These are phyloP conservation scores for Phalaenopsis equestris DNA, from an alignment of 106 monocot species.

Conservation along the genomic window DNA sequence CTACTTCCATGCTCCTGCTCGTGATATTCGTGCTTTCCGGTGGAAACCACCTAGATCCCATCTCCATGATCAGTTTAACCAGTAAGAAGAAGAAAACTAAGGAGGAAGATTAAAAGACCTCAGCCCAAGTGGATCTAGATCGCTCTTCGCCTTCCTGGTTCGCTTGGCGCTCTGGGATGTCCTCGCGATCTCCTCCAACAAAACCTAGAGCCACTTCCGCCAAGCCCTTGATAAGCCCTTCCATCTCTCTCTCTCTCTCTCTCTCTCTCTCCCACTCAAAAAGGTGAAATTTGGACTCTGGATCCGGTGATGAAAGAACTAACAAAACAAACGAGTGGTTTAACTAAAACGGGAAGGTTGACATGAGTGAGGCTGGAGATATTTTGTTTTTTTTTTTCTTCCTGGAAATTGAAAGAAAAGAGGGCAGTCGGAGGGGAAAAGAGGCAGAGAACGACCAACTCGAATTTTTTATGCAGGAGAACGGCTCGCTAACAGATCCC, in stretches of 20 bases:
- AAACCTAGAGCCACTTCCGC: slow-evolving; percentile 51
- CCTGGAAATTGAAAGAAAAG: too few species aligned
- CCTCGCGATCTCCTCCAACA: slow-evolving; percentile 25
- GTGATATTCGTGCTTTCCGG: slow-evolving; percentile 16
- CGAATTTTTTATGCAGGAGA: too few species aligned
- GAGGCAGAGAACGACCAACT: too few species aligned
- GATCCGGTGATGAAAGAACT: neutral
- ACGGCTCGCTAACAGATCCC: too few species aligned
- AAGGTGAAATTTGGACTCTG: neutral
- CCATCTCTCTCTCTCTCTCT: slow-evolving; percentile 29
- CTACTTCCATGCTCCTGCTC: slow-evolving; percentile 10
- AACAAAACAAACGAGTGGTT: neutral
- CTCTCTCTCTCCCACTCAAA: neutral
- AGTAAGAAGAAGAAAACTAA: neutral
- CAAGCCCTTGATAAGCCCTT: slow-evolving; percentile 62
- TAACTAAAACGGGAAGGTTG: too few species aligned
- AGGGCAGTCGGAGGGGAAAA: too few species aligned
- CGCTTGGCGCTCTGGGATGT: slow-evolving; percentile 1
- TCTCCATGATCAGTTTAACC: neutral
- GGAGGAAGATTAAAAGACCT: slow-evolving; percentile 22
- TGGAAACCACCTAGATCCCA: slow-evolving; percentile 28
- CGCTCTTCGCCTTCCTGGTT: slow-evolving; percentile 2
- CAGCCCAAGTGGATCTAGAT: slow-evolving; percentile 77
- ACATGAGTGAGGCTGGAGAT: too few species aligned
- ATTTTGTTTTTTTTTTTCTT: too few species aligned